Percentiles rank a stretch among this genome's conserved stretches.
phyloP scores from a whole-genome alignment of 306 rosid species.

The Prunus davidiana region DNA sequence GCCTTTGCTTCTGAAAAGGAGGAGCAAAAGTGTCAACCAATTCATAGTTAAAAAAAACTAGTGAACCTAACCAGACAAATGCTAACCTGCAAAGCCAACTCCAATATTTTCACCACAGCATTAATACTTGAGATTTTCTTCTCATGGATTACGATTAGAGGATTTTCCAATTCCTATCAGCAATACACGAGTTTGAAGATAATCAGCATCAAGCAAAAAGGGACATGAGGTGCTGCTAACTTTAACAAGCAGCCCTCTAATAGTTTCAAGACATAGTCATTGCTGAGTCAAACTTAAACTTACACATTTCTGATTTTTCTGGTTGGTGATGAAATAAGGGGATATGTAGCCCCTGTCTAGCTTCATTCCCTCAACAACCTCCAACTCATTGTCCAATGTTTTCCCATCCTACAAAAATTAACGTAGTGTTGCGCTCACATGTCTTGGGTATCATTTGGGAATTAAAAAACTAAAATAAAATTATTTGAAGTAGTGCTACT shows the following conservation, averaged over 20 bases:
- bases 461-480: neutral
- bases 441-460: neutral
- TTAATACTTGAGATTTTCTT: constrained; percentile 83
- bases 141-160: constrained; percentile 87
- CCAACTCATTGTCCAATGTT: constrained; percentile 84
- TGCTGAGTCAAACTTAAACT: constrained; percentile 25
- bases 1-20: constrained; percentile 67
- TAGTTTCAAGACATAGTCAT: neutral
- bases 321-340: constrained; percentile 88
- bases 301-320: constrained; percentile 95
- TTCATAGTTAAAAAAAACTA: neutral
- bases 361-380: constrained; percentile 99
- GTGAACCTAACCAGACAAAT: neutral
- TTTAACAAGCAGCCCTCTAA: neutral
- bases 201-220: neutral
- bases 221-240: neutral
- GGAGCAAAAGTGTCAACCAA: constrained; percentile 14
- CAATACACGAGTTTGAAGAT: constrained; percentile 2
- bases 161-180: constrained; percentile 85
- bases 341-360: constrained; percentile 95
- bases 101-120: constrained; percentile 78
- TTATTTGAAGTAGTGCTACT: neutral
- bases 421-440: neutral
- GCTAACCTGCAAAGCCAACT: constrained; percentile 82
- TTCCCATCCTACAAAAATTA: constrained; percentile 82